phyloP scores from a whole-genome alignment of 208 protist species.

The Wallacemonas collosoma region DNA sequence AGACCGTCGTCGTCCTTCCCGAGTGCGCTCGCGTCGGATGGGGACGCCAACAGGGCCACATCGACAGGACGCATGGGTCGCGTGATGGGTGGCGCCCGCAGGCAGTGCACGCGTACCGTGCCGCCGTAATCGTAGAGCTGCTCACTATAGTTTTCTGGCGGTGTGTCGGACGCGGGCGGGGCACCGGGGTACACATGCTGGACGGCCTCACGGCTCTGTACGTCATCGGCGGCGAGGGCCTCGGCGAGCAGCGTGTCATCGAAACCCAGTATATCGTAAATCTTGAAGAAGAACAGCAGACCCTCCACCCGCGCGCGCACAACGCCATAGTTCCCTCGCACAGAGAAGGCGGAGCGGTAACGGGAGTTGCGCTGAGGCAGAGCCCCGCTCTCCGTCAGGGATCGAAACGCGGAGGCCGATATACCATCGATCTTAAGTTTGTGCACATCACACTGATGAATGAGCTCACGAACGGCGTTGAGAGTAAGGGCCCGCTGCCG shows the following conservation, averaged over 20 bases:
- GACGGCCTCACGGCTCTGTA: neutral
- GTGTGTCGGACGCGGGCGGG: conserved; percentile 1
- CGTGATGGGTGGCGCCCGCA: conserved; percentile 14
- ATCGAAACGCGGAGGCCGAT: neutral
- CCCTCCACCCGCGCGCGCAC: conserved; percentile 1
- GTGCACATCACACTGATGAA: conserved; percentile 21
- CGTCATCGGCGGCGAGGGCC: conserved; percentile 6
- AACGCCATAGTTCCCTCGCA: conserved; percentile 15
- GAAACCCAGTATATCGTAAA: conserved; percentile 12
- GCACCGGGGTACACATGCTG: neutral
- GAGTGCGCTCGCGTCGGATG: neutral
- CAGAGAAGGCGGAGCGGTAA: conserved; percentile 12
- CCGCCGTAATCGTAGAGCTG: conserved; percentile 55
- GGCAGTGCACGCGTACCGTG: conserved; percentile 33
- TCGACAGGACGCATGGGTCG: neutral
- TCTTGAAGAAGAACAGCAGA: conserved; percentile 15
- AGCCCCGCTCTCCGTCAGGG: neutral
- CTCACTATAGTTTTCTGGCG: conserved; percentile 5
- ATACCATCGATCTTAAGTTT: conserved; percentile 11
- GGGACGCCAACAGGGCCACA: neutral
- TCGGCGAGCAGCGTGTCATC: conserved; percentile 5
- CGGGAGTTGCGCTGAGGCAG: conserved; percentile 13
- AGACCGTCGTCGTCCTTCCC: neutral
- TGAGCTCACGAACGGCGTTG: conserved; percentile 32
- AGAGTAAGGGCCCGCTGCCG: conserved; percentile 17